Evolutionary conservation across 23 red algal species (phyloP).

Genomic region (Agarophyton chilense): DNA sequence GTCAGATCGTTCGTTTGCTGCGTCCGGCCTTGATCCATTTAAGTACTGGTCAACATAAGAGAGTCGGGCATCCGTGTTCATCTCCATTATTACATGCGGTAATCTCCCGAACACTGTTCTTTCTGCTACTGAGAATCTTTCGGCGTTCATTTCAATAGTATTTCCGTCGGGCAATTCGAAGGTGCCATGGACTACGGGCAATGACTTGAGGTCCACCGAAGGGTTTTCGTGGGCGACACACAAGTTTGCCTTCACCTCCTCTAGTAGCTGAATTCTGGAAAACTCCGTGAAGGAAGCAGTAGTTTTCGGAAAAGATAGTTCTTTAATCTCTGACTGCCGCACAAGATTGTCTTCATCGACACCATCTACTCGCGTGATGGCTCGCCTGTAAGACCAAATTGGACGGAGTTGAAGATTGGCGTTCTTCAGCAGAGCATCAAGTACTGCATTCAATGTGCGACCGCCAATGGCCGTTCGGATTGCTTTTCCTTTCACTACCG

Average conservation of each 20-base stretch:
- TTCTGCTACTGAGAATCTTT: conserved; percentile 70
- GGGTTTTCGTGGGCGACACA: conserved; percentile 86
- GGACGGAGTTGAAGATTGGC: conserved; percentile 40
- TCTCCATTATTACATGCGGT: conserved; percentile 48
- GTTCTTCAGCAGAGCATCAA: conserved; percentile 14
- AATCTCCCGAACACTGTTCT: conserved; percentile 47
- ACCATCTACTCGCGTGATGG: conserved; percentile 52
- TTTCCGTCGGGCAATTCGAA: conserved; percentile 89
- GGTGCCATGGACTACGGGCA: conserved; percentile 53
- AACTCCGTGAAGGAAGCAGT: conserved; percentile 53
- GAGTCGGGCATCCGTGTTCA: conserved; percentile 35
- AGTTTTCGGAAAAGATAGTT: conserved; percentile 63
- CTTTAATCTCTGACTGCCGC: conserved; percentile 50
- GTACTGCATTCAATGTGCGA: conserved; percentile 31
- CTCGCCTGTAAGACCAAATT: conserved; percentile 67
- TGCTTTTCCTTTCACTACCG: conserved; percentile 62
- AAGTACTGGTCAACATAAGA: conserved; percentile 60
- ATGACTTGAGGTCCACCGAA: conserved; percentile 24
- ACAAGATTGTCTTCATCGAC: conserved; percentile 62
- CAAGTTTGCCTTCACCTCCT: conserved; percentile 79
- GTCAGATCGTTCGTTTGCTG: background rate
- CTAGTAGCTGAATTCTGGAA: conserved; percentile 61
- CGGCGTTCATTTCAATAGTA: conserved; percentile 67
- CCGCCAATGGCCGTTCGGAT: conserved; percentile 76
- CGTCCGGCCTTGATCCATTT: conserved; percentile 25